Evolutionary conservation across 139 green algal genomes (phyloP).

Genomic region (Micractinium conductrix): DNA sequence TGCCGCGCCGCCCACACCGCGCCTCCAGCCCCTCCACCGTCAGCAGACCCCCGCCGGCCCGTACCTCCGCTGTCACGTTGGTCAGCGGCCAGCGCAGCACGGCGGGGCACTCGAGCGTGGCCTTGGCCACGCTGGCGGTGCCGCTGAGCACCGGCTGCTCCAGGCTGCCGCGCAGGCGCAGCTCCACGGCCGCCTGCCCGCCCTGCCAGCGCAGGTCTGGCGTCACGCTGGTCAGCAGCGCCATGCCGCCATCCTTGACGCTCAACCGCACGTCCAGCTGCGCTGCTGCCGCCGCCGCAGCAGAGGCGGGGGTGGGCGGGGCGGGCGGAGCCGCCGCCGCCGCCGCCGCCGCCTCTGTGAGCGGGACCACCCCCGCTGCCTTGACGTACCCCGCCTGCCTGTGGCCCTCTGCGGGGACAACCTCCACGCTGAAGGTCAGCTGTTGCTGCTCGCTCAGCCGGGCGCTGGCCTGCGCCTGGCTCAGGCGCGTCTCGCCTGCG

Average conservation of each 20-base stretch:
- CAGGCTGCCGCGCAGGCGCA: slow-evolving; percentile 52
- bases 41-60: slow-evolving; percentile 55
- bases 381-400: slow-evolving; percentile 59
- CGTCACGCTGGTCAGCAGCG: slow-evolving; percentile 72
- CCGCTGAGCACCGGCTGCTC: slow-evolving; percentile 55
- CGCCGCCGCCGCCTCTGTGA: slow-evolving; percentile 19
- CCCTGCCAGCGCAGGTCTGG: slow-evolving; percentile 77
- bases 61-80: slow-evolving; percentile 55
- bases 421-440: slow-evolving; percentile 61
- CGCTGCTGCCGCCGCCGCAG: background rate
- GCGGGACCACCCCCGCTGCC: slow-evolving; percentile 56
- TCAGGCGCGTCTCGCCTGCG: slow-evolving; percentile 57
- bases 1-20: slow-evolving; percentile 68
- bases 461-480: slow-evolving; percentile 57
- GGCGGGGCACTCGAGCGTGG: slow-evolving; percentile 57
- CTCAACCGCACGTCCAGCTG: slow-evolving; percentile 61
- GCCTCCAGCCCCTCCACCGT: slow-evolving; percentile 74
- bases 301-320: background rate
- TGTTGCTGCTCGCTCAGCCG: slow-evolving; percentile 54
- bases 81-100: slow-evolving; percentile 63
- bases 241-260: slow-evolving; percentile 87
- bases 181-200: slow-evolving; percentile 72
- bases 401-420: slow-evolving; percentile 64
- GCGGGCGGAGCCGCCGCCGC: slow-evolving; percentile 1
- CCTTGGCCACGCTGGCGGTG: slow-evolving; percentile 51